Evolutionary conservation across 2,329 filamentous ascomycete species (phyloP).

Genomic region (Diaporthe eres): DNA sequence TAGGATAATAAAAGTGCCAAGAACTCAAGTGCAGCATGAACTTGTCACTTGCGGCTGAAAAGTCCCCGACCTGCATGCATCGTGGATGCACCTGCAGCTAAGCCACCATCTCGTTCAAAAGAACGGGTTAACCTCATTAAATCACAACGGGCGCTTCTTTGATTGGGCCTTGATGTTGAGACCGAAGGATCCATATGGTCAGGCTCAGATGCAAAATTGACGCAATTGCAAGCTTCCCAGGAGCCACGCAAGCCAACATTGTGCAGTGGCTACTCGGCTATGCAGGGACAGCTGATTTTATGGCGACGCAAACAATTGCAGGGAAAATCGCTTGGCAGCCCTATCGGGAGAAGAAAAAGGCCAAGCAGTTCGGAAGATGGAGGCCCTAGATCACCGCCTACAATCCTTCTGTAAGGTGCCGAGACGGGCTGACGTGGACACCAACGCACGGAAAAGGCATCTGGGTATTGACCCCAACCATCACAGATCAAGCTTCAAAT

Average conservation of each 20-base stretch:
- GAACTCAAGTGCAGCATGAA: not conserved
- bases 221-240: not conserved
- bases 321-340: not conserved
- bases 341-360: not conserved
- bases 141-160: not conserved
- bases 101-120: not conserved
- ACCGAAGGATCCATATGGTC: not conserved
- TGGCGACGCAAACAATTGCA: not conserved
- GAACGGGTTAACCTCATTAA: not conserved
- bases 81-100: not conserved
- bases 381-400: not conserved
- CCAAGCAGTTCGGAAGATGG: not conserved
- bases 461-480: too few species aligned
- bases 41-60: not conserved
- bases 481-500: not conserved
- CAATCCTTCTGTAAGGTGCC: not conserved
- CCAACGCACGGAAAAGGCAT: not conserved
- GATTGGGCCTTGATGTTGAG: not conserved
- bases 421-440: not conserved
- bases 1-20: slow-evolving; percentile 22
- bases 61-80: not conserved
- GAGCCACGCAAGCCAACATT: not conserved
- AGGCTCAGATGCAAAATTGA: not conserved
- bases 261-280: not conserved
- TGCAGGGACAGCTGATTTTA: not conserved